Evolutionary conservation across 495 filamentous ascomycete species (phyloP).

Genomic region (Daldinia concentrica): DNA sequence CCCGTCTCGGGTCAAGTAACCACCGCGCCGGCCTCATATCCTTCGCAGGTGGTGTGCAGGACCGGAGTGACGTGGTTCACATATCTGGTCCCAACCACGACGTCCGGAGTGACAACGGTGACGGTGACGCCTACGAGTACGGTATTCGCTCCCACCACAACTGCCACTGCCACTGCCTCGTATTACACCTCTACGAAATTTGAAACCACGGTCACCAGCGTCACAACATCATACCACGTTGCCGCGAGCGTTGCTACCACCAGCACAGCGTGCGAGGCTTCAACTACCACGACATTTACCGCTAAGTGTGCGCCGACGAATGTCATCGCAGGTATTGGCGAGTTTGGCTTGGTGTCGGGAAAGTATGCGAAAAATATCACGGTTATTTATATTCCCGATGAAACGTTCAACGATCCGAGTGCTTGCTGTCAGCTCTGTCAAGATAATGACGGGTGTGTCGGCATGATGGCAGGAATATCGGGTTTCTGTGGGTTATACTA

Average conservation of each 20-base stretch:
- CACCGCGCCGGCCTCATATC: slow-evolving; percentile 29
- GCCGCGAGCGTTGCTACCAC: slow-evolving; percentile 7
- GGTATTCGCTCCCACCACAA: slow-evolving; percentile 19
- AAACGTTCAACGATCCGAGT: slow-evolving; percentile 29
- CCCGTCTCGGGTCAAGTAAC: slow-evolving; percentile 38
- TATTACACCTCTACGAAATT: slow-evolving; percentile 22
- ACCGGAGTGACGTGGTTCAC: slow-evolving; percentile 24
- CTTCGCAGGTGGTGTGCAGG: slow-evolving; percentile 31
- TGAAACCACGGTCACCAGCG: slow-evolving; percentile 22
- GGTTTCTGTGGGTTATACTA: slow-evolving; percentile 45
- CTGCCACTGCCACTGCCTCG: not conserved
- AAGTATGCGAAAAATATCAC: slow-evolving; percentile 32
- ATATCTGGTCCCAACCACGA: slow-evolving; percentile 27
- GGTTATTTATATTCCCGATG: slow-evolving; percentile 34
- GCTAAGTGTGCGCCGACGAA: slow-evolving; percentile 45
- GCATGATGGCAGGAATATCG: slow-evolving; percentile 66
- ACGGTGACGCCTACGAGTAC: slow-evolving; percentile 38
- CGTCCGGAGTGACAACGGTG: slow-evolving; percentile 28
- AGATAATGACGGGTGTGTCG: slow-evolving; percentile 65
- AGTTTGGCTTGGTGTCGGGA: slow-evolving; percentile 31
- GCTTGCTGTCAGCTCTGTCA: slow-evolving; percentile 43
- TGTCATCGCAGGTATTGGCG: slow-evolving; percentile 35
- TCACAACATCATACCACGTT: slow-evolving; percentile 24
- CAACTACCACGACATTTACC: slow-evolving; percentile 34
- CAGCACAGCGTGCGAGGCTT: slow-evolving; percentile 34